Evolutionary conservation across 2,329 filamentous ascomycete genomes (phyloP), one percentile per base, ranked within the genome.

Genomic region (Fusarium paranaense): DNA sequence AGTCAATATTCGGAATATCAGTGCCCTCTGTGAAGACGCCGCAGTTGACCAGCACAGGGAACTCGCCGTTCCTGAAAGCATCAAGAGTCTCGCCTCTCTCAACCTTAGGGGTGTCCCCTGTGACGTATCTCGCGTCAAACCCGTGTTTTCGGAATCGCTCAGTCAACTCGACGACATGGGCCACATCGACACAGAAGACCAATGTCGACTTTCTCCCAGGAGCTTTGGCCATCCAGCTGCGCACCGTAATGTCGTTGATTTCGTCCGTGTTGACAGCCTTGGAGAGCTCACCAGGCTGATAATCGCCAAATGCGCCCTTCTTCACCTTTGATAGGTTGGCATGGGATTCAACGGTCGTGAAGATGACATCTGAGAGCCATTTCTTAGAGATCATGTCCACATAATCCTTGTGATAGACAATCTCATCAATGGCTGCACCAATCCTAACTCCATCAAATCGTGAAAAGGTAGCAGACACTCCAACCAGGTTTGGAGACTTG

Each of bases 11-110:
- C 7, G 97, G 97, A 35, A 99, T 98, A 79, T 99, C 97, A 1
- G 97, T 99, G 3, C 97, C 97, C 84, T 99, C 97, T 0, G 96
- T 98, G 79, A 98, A 98, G 45, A 99, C 94, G 10, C 95, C 95
- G 79, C 97, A 98, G 81, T 99, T 99, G 61, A 99, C 85, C 16
- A 99, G 87, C 1, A 99, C 94, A 0, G 95, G 94, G 72, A 94
- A 98, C 50, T 95, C 89, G 9, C 91, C 89, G 2, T 86, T 87
- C 73, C 89, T 93, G 83, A 99, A 99, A 3, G 90, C 90, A 35
- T 94, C 91, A 2, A 99, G 87, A 1, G 90, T 90, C 60, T 92
- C 87, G 60, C 90, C 88, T 52, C 97, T 90, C 61, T 92, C 87
- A n/a, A 89, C 82, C 68, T 90, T 90, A 10, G 89, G 87, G 0